A percentile compares a stretch with the other conserved stretches of the same genome.
phyloP scores from a whole-genome alignment of 176 grass and related monocot species.

The Pontederia crassipes region DNA sequence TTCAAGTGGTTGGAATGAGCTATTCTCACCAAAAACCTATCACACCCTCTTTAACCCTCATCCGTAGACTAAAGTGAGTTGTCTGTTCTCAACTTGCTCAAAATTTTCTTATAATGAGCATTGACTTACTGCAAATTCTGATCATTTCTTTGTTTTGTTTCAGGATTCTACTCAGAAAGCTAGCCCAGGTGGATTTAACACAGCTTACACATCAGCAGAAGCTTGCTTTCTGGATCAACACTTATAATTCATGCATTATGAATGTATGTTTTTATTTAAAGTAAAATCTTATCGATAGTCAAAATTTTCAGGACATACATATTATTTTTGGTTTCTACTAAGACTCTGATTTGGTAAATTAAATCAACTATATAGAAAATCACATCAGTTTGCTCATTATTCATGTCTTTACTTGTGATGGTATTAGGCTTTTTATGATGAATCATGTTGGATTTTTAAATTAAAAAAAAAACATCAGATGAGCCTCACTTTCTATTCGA shows the following conservation, averaged over 20 bases:
- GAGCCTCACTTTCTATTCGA: not conserved
- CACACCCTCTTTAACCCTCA: conserved; percentile 29
- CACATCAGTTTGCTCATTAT: too few species aligned
- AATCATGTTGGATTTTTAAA: not conserved
- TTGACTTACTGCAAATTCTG: not conserved
- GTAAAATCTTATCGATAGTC: not conserved
- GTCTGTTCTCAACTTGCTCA: not conserved
- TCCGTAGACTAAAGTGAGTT: conserved; percentile 65
- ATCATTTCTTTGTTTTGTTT: conserved; percentile 19
- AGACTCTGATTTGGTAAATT: not conserved
- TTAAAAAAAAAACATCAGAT: conserved; percentile 17
- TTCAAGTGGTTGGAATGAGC: conserved; percentile 39
- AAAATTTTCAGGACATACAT: not conserved
- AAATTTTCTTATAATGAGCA: not conserved
- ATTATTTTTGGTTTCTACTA: not conserved
- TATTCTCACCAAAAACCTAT: conserved; percentile 38
- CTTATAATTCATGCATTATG: conserved; percentile 98
- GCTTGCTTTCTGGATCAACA: conserved; percentile 98
- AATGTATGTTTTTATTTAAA: conserved; percentile 55
- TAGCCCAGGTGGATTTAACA: conserved; percentile 47
- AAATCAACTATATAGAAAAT: not conserved
- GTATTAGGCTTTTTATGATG: too few species aligned
- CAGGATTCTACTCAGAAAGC: conserved; percentile 57
- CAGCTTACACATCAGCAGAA: conserved; percentile 83
- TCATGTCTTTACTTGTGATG: too few species aligned